Evolutionary conservation across 768 basidiomycete species (phyloP).

Genomic region (Pisolithus tinctorius): DNA sequence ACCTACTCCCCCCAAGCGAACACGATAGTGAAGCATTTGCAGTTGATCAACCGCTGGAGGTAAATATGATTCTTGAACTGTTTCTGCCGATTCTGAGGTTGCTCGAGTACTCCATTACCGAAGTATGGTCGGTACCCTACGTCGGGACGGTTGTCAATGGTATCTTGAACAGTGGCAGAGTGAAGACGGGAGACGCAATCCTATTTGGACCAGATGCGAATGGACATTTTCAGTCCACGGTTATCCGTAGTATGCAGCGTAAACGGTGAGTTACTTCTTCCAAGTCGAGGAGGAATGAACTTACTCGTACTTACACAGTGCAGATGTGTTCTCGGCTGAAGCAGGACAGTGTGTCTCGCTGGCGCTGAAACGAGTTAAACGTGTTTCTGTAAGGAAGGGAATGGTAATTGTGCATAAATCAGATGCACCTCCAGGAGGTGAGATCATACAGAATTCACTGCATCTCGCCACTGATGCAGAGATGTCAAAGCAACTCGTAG

Average conservation of each 20-base stretch:
- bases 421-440: slow-evolving; percentile 73
- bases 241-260: slow-evolving; percentile 88
- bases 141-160: slow-evolving; percentile 83
- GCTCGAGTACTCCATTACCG: slow-evolving; percentile 71
- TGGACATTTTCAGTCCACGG: slow-evolving; percentile 75
- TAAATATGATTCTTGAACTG: slow-evolving; percentile 19
- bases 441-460: slow-evolving; percentile 3
- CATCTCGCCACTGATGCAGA: background rate
- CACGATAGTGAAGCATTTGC: slow-evolving; percentile 76
- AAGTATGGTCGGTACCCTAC: slow-evolving; percentile 84
- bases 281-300: background rate
- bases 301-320: slow-evolving; percentile 38
- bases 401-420: slow-evolving; percentile 87
- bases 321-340: slow-evolving; percentile 76
- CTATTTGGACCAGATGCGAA: slow-evolving; percentile 89
- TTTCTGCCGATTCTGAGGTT: slow-evolving; percentile 1
- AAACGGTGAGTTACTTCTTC: slow-evolving; percentile 54
- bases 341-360: slow-evolving; percentile 95
- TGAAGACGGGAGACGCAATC: slow-evolving; percentile 76
- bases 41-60: slow-evolving; percentile 74
- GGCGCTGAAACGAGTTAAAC: slow-evolving; percentile 83
- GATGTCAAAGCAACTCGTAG: slow-evolving; percentile 54
- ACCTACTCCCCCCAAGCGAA: slow-evolving; percentile 85
- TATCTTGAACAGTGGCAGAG: slow-evolving; percentile 67
- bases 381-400: slow-evolving; percentile 82